These are phyloP conservation scores for Russula lepida DNA, from an alignment of 768 basidiomycete genomes.

Conservation along the genomic window DNA sequence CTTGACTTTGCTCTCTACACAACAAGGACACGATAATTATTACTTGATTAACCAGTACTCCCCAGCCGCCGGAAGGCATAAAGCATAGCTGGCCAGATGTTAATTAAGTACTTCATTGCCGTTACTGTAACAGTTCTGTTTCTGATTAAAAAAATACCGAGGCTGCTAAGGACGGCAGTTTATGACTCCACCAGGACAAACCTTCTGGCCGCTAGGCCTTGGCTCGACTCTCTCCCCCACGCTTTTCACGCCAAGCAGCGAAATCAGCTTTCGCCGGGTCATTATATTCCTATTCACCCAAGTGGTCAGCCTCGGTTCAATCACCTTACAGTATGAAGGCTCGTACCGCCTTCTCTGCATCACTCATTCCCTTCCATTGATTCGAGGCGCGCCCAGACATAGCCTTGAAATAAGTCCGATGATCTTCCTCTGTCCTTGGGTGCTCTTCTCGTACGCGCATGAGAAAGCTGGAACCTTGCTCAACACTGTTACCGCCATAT, in stretches of 20 bases:
- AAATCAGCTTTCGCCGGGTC: not conserved
- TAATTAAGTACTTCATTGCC: not conserved
- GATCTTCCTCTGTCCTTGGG: not conserved
- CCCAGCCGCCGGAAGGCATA: no score
- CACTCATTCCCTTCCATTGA: conserved; percentile 11
- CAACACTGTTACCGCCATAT: not conserved
- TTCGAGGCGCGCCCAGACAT: not conserved
- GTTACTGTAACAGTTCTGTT: not conserved
- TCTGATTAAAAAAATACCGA: not conserved
- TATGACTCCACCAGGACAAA: not conserved
- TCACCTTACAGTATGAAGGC: not conserved
- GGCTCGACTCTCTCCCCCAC: not conserved
- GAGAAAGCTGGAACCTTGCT: not conserved
- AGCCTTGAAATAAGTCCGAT: not conserved
- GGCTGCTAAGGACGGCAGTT: not conserved
- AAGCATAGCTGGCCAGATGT: not conserved
- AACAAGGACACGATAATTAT: not conserved
- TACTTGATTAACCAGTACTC: not conserved
- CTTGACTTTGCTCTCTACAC: not conserved
- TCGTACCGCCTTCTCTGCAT: conserved; percentile 22
- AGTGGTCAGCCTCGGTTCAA: not conserved
- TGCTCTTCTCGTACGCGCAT: not conserved
- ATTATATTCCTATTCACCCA: conserved; percentile 1
- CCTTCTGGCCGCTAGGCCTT: not conserved
- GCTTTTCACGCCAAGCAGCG: conserved; percentile 6